Evolutionary conservation across 768 basidiomycete genomes (phyloP).

Genomic region (Suillus ampliporus): DNA sequence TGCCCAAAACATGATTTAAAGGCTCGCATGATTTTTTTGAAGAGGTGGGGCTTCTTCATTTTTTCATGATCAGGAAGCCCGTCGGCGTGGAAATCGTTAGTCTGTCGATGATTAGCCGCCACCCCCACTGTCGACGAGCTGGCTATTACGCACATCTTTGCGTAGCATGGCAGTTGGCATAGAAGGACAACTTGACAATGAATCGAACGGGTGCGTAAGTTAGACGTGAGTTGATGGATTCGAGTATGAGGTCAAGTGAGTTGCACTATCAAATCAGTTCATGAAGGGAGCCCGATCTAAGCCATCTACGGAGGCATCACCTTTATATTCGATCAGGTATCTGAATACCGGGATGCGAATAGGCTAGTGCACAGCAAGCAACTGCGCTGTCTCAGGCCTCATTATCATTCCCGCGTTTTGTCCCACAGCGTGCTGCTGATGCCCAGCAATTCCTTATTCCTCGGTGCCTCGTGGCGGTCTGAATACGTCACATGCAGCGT

Average conservation of each 20-base stretch:
- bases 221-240: constrained; percentile 7
- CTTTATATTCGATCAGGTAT: constrained; percentile 12
- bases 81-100: constrained; percentile 6
- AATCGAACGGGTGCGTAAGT: constrained; percentile 12
- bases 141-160: constrained; percentile 10
- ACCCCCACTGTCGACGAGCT: neutral
- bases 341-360: neutral
- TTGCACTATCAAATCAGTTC: neutral
- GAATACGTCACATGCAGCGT: neutral
- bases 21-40: constrained; percentile 13
- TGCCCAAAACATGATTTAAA: constrained; percentile 31
- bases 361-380: constrained; percentile 2
- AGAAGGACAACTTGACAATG: constrained; percentile 16
- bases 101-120: constrained; percentile 15
- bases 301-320: too few species aligned
- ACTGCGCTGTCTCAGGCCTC: constrained; percentile 11
- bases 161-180: neutral
- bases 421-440: constrained; percentile 12
- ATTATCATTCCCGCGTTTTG: neutral
- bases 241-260: constrained; percentile 4
- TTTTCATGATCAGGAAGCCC: neutral
- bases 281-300: neutral
- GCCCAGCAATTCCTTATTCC: constrained; percentile 11
- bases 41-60: constrained; percentile 16
- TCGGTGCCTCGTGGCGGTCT: constrained; percentile 15